Base-by-base conservation (phyloP, 1,284 basidiomycete genomes). In the Sanghuangporus sanghuang region DNA sequence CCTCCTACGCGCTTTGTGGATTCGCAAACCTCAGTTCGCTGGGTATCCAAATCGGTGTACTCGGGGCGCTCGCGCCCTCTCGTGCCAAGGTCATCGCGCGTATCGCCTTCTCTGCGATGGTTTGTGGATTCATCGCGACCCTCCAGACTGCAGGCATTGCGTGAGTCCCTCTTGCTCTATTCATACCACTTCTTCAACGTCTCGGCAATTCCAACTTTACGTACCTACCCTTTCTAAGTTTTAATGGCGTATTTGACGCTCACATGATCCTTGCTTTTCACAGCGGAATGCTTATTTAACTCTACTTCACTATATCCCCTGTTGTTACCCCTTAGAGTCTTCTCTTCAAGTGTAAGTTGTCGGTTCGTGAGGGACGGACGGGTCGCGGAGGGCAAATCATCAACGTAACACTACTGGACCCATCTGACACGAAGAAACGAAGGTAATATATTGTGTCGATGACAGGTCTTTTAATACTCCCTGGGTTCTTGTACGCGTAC, bases 41-140 rank as follows among this genome's bases (percentile, higher is more conserved):
- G 49, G 95, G 93, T 74, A 94, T 96, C 71, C 92, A 95, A 76
- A 89, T 96, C 66, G 95, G 94, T 75, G 93, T 96, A 69, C 82
- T 96, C 58, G 81, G 85, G 16, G 75, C 76, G 52, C 73, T 81
- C 44, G 74, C 78, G 6, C 79, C 79, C 18, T 73, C 71, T 49
- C 70, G 77, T 61, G 69, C 69, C 35, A 74, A 71, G 63, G 71
- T 75, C 59, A 79, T 80, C 61, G 73, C 76, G 23, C 68, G 73
- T 11, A 71, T 79, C 57, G 76, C 76, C 11, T 73, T 76, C 23
- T 73, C 73, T 35, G 77, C 78, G 14, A 72, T 76, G 67, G 64
- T 75, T 54, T 72, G 69, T 64, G 70, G 69, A 16, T 71, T 73
- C 62, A 53, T 71, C 6, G 60, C 65, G 50, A 65, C 64, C 7